A percentile compares a stretch with the other conserved stretches of the same genome.
These are phyloP conservation scores for Zopfochytrium polystomum DNA, from an alignment of 371 early-diverging fungal species.

Conservation along the genomic window DNA sequence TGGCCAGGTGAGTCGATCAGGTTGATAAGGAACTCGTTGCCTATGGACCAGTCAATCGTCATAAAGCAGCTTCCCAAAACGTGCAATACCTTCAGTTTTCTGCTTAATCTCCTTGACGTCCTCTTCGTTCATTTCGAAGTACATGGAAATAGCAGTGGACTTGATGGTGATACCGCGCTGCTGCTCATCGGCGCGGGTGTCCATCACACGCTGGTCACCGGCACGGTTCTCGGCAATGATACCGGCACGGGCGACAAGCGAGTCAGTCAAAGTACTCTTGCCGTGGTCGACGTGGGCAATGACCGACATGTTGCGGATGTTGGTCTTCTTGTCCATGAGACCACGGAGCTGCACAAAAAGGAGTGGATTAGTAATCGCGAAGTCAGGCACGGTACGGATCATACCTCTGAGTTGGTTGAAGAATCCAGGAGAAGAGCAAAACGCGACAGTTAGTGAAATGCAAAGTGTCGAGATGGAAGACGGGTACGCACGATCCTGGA, in stretches of 20 bases:
- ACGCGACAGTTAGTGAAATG: background rate
- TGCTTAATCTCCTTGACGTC: slow-evolving; percentile 88
- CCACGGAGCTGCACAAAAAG: slow-evolving; percentile 47
- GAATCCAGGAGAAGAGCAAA: background rate
- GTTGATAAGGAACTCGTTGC: slow-evolving; percentile 97
- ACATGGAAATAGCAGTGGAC: slow-evolving; percentile 99
- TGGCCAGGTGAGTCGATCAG: slow-evolving; percentile 99
- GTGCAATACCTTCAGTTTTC: slow-evolving; percentile 71
- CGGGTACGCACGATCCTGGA: slow-evolving; percentile 5
- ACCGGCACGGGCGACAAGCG: slow-evolving; percentile 97
- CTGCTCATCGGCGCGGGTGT: slow-evolving; percentile 98
- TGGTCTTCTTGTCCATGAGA: slow-evolving; percentile 71
- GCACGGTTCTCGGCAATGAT: slow-evolving; percentile 96
- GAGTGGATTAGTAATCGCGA: background rate
- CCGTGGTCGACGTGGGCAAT: slow-evolving; percentile 81
- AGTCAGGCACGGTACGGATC: background rate
- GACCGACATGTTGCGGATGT: slow-evolving; percentile 99
- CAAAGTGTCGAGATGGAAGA: background rate
- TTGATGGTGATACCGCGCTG: slow-evolving; percentile 99
- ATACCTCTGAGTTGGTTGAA: slow-evolving; percentile 14
- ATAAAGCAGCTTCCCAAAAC: background rate
- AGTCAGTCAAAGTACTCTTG: slow-evolving; percentile 63
- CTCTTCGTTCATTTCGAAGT: slow-evolving; percentile 88
- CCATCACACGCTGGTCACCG: slow-evolving; percentile 98
- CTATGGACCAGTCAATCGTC: no score